Evolutionary conservation across 371 early-diverging fungal genomes (phyloP).

Genomic region (Mycotypha africana): DNA sequence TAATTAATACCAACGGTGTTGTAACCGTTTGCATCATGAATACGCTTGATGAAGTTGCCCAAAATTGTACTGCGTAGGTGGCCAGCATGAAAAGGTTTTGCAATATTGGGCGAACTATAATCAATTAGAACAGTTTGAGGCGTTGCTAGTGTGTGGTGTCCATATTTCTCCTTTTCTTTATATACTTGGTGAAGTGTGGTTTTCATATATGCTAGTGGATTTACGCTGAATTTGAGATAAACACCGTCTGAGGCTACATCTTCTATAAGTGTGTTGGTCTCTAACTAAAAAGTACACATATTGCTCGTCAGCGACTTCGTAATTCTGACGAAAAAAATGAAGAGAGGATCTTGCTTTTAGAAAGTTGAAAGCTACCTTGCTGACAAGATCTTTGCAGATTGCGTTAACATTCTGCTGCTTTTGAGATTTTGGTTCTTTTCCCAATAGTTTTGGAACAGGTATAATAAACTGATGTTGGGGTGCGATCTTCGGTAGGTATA

Average conservation of each 20-base stretch:
- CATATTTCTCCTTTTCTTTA: slow-evolving; percentile 24
- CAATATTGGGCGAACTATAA: slow-evolving; percentile 98
- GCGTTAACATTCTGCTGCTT: slow-evolving; percentile 44
- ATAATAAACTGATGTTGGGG: slow-evolving; percentile 23
- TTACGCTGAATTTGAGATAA: slow-evolving; percentile 69
- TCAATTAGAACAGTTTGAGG: slow-evolving; percentile 76
- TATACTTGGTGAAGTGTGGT: slow-evolving; percentile 49
- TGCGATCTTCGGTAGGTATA: slow-evolving; percentile 18
- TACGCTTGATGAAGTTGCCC: slow-evolving; percentile 92
- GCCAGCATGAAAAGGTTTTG: slow-evolving; percentile 99
- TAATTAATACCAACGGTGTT: slow-evolving; percentile 92
- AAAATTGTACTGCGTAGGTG: slow-evolving; percentile 98
- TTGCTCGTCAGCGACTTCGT: no score
- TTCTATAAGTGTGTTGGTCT: slow-evolving; percentile 31
- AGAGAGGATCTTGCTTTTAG: no score
- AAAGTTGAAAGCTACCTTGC: slow-evolving; percentile 47
- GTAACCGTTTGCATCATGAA: slow-evolving; percentile 86
- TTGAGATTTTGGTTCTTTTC: slow-evolving; percentile 12
- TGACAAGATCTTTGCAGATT: slow-evolving; percentile 47
- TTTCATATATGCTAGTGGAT: slow-evolving; percentile 41
- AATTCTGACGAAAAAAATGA: no score
- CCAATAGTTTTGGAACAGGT: slow-evolving; percentile 22
- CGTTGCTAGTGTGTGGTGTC: slow-evolving; percentile 9
- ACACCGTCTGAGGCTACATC: slow-evolving; percentile 55
- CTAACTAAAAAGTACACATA: slow-evolving; percentile 22